Evolutionary conservation across 306 rosid genomes (phyloP), one percentile per base, ranked within the genome.

Genomic region (Pterocarpus santalinus): DNA sequence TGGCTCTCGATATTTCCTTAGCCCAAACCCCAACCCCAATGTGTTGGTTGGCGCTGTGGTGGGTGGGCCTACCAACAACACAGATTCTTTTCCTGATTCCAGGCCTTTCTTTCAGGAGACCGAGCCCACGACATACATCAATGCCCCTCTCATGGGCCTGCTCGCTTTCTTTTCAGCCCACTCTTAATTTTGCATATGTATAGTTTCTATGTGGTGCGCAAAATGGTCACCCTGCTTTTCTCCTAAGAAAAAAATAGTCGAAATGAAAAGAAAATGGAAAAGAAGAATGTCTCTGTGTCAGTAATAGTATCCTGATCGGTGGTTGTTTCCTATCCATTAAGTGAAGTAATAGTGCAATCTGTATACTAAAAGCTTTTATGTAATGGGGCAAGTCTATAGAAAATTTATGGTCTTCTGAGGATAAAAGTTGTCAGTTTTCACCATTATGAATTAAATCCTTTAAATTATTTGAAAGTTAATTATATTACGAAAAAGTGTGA

Each of bases 101-200:
- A 90, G 99, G 95, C 92, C 97, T 6, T 90, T 65, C 85, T 95
- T 90, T 75, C 97, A 95, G 84, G 86, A 95, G 64, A 90, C 99
- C 0, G 97, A 95, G 91, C 99, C 99, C 92, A 95, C 99, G 0
- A 93, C 98, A 0, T 93, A 95, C 69, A 95, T 93, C 72, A 93
- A 95, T 22, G 94, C 97, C 4, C 99, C 96, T 0, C 69, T 96
- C 4, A 97, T 96, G 89, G 99, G 98, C 87, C 94, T 95, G 5
- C 97, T 95, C 0, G 86, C 94, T 9, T 93, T 81, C 93, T 90
- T 95, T 80, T 87, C 98, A 56, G 90, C 94, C 86, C 99, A 95
- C 75, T 47, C 62, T 55, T 95, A 89, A 95, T 55, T 74, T 22
- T 16, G 10, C 69, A 65, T 12, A 5, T 70, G 74, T 69, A 49